Evolutionary conservation across 2,329 filamentous ascomycete genomes (phyloP).

Genomic region (Lachnellula occidentalis): DNA sequence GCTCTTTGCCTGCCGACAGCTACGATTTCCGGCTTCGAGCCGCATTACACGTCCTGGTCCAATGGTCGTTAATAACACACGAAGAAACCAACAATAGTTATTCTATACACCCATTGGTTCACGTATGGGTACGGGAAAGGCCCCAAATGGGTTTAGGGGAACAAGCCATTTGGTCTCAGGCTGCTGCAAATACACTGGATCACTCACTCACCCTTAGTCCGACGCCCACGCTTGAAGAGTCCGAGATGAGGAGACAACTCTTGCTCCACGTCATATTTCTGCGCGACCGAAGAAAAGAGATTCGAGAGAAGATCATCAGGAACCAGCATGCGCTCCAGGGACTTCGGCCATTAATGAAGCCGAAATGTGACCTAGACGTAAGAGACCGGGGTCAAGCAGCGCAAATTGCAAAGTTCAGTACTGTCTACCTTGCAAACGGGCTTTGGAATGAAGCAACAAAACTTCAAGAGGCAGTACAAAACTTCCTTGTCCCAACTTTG

Average conservation of each 20-base stretch:
- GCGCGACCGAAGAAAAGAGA: background rate
- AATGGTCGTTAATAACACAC: no score
- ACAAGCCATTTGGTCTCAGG: conserved; percentile 30
- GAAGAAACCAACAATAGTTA: conserved; percentile 17
- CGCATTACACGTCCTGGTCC: no score
- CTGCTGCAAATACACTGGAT: conserved; percentile 16
- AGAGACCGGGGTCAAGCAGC: background rate
- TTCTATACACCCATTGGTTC: conserved; percentile 31
- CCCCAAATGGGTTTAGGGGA: conserved; percentile 23
- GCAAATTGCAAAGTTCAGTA: background rate
- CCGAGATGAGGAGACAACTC: background rate
- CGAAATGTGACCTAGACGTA: background rate
- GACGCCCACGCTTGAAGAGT: background rate
- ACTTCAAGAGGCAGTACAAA: background rate
- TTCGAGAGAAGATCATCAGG: background rate
- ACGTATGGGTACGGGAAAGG: conserved; percentile 30
- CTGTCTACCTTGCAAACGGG: background rate
- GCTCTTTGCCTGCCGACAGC: no score
- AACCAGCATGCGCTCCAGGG: background rate
- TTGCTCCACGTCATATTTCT: background rate
- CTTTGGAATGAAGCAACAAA: background rate
- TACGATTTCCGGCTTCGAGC: no score
- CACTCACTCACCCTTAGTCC: background rate
- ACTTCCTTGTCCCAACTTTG: background rate
- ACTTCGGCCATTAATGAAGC: background rate